Evolutionary conservation across 768 basidiomycete genomes (phyloP).

Genomic region (Albatrellus ellisii): DNA sequence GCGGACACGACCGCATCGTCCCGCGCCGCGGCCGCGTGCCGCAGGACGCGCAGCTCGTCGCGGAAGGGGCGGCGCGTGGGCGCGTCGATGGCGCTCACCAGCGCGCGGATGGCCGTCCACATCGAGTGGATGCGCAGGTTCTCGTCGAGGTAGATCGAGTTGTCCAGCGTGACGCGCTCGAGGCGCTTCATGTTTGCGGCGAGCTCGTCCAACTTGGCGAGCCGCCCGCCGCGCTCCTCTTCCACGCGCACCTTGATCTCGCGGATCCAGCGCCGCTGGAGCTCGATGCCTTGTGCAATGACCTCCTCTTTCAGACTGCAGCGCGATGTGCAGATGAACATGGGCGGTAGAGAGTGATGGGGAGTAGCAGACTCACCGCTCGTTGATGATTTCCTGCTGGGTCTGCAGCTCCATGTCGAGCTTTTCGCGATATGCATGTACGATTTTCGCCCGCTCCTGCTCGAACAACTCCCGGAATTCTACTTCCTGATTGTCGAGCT

Average conservation of each 20-base stretch:
- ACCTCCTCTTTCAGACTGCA: conserved; percentile 88
- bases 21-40: conserved; percentile 55
- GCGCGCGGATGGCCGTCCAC: conserved; percentile 84
- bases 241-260: conserved; percentile 95
- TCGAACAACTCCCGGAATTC: conserved; percentile 75
- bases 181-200: conserved; percentile 83
- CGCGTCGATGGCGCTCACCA: conserved; percentile 49
- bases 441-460: conserved; percentile 58
- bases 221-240: conserved; percentile 88
- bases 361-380: conserved; percentile 47
- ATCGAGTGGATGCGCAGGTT: conserved; percentile 85
- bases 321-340: conserved; percentile 1
- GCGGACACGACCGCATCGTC: conserved; percentile 56
- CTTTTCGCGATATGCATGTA: conserved; percentile 74
- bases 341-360: background rate
- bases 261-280: conserved; percentile 92
- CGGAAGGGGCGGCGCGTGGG: conserved; percentile 74
- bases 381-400: conserved; percentile 88
- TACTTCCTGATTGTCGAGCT: conserved; percentile 75
- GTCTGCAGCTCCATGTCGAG: conserved; percentile 74
- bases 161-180: conserved; percentile 84
- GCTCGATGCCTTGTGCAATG: conserved; percentile 91
- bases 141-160: conserved; percentile 82
- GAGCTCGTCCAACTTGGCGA: conserved; percentile 90
- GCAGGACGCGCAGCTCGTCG: conserved; percentile 74